A percentile compares a stretch with the other conserved stretches of the same genome.
Evolutionary conservation across 2,329 filamentous ascomycete genomes (phyloP).

Genomic region (Clonostachys byssicola): DNA sequence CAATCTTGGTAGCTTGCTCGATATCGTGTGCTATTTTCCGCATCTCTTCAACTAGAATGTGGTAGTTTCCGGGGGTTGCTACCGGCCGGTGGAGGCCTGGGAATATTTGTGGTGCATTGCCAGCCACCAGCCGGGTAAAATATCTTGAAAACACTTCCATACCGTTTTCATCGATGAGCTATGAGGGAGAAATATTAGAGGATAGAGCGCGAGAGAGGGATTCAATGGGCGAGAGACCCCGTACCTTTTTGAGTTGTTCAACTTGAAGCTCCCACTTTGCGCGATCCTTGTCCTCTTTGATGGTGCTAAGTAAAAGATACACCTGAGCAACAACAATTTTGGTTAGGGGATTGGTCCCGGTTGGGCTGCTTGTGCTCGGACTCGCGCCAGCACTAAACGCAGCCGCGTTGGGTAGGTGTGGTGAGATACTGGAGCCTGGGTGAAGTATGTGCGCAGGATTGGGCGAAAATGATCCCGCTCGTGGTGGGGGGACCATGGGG

Average conservation of each 20-base stretch:
- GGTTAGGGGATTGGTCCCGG: constrained; percentile 64
- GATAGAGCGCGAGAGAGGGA: neutral
- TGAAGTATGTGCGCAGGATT: constrained; percentile 54
- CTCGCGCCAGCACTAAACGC: constrained; percentile 56
- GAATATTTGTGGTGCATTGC: constrained; percentile 90
- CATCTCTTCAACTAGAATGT: constrained; percentile 78
- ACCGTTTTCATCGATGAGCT: constrained; percentile 96
- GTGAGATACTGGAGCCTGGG: constrained; percentile 51
- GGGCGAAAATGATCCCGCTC: constrained; percentile 62
- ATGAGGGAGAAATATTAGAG: constrained; percentile 10
- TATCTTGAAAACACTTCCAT: constrained; percentile 99
- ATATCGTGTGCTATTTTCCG: constrained; percentile 77
- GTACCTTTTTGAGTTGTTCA: constrained; percentile 88
- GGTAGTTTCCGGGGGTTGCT: constrained; percentile 77
- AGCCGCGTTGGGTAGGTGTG: constrained; percentile 52
- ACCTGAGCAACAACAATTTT: constrained; percentile 96
- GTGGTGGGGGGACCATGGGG: constrained; percentile 56
- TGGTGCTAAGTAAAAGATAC: constrained; percentile 86
- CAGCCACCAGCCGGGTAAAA: constrained; percentile 86
- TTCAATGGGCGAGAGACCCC: constrained; percentile 12
- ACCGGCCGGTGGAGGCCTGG: constrained; percentile 69
- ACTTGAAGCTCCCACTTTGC: constrained; percentile 90
- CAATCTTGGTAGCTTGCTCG: constrained; percentile 84
- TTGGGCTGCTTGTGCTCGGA: constrained; percentile 59
- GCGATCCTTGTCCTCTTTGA: constrained; percentile 89